A percentile compares a stretch with the other conserved stretches of the same genome.
Conservation (phyloP, 2,329 filamentous ascomycete species). For the Coleophoma crateriformis region DNA sequence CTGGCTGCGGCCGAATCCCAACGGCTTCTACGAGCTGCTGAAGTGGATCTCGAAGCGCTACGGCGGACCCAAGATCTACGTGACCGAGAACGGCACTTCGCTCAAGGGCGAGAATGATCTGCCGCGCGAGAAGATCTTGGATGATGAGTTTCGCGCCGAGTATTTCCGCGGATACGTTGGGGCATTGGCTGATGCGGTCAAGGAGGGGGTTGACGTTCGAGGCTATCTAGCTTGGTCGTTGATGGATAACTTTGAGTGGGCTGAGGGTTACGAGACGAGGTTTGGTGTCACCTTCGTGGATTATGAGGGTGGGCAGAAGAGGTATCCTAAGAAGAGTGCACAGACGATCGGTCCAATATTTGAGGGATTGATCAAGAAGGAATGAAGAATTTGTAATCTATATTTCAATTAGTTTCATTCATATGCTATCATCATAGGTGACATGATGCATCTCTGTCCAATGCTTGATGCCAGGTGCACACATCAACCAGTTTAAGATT, state of each 20-base stretch:
- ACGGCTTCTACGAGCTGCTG: conserved; percentile 72
- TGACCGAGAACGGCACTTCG: conserved; percentile 85
- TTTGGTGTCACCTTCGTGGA: conserved; percentile 84
- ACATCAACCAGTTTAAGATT: not conserved
- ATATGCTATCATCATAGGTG: too few relatives aligned
- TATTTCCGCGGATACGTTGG: conserved; percentile 76
- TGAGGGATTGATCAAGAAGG: conserved; percentile 62
- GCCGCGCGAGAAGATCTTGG: conserved; percentile 61
- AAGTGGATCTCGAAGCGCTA: conserved; percentile 76
- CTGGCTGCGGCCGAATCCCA: conserved; percentile 73
- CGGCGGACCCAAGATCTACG: conserved; percentile 70
- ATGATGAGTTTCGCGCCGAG: conserved; percentile 75
- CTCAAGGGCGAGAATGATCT: conserved; percentile 79
- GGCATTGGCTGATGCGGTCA: conserved; percentile 68
- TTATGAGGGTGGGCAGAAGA: conserved; percentile 72
- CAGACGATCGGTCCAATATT: conserved; percentile 66
- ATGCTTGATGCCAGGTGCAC: not conserved
- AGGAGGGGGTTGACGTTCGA: conserved; percentile 72
- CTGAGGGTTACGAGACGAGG: conserved; percentile 82
- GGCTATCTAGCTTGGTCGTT: conserved; percentile 86
- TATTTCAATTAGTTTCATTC: too few relatives aligned
- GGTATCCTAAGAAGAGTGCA: conserved; percentile 81
- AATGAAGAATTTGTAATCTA: conserved; percentile 11
- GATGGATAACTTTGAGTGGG: conserved; percentile 56
- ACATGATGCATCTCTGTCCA: too few relatives aligned